A percentile compares a stretch with the other conserved stretches of the same genome.
phyloP scores from a whole-genome alignment of 768 basidiomycete genomes.

The Leucogyrophana mollusca region DNA sequence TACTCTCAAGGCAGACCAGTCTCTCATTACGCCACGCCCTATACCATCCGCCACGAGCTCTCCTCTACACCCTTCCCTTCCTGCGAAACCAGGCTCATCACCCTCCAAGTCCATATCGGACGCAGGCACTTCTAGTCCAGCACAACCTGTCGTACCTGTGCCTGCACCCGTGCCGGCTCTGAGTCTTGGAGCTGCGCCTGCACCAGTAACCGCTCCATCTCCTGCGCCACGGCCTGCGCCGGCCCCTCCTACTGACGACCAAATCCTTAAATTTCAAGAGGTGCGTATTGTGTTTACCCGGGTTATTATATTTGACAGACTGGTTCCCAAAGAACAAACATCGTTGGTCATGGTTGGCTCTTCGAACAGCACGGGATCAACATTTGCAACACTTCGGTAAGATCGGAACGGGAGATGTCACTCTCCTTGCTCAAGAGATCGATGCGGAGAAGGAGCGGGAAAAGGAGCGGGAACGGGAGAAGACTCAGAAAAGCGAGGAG shows the following conservation, averaged over 20 bases:
- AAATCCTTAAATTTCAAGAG: constrained; percentile 62
- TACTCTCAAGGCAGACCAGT: constrained; percentile 3
- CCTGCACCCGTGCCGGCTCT: constrained; percentile 11
- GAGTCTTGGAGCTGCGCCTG: constrained; percentile 17
- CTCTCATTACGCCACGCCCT: constrained; percentile 11
- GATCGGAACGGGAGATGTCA: constrained; percentile 78
- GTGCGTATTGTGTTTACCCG: constrained; percentile 32
- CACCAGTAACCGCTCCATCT: constrained; percentile 22
- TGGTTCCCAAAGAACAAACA: constrained; percentile 58
- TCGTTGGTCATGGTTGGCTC: constrained; percentile 77
- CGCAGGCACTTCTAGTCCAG: constrained; percentile 28
- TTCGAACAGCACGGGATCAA: constrained; percentile 72
- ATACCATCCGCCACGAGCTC: constrained; percentile 28
- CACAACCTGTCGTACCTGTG: constrained; percentile 14
- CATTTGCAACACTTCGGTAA: constrained; percentile 78
- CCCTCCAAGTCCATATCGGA: constrained; percentile 30
- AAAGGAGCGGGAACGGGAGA: constrained; percentile 35
- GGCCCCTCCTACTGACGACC: constrained; percentile 39
- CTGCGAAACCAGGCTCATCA: constrained; percentile 60
- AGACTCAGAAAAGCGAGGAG: constrained; percentile 22
- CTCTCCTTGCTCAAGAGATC: constrained; percentile 37
- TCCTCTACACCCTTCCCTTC: constrained; percentile 66
- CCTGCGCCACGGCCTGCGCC: constrained; percentile 28
- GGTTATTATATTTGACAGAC: background rate
- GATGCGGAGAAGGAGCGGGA: constrained; percentile 34